Evolutionary conservation across 75 land plant genomes (phyloP).

Genomic region (Sequoiadendron giganteum): DNA sequence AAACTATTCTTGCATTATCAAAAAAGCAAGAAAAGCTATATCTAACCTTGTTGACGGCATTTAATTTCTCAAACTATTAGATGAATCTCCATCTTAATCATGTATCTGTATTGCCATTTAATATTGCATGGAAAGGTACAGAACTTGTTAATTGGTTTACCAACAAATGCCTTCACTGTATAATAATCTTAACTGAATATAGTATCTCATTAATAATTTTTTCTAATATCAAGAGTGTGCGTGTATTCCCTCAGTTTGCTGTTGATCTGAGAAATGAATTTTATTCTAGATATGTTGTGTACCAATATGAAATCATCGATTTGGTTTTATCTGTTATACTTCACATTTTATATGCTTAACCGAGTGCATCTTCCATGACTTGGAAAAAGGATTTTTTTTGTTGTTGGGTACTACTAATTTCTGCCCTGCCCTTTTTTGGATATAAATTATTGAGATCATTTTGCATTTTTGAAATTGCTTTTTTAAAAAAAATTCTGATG

Average conservation of each 20-base stretch:
- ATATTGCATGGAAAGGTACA: not conserved
- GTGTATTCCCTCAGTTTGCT: not conserved
- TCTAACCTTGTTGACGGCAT: not conserved
- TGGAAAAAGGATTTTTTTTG: not conserved
- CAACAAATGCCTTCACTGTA: not conserved
- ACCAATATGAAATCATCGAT: not conserved
- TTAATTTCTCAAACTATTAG: not conserved
- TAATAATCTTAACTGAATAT: not conserved
- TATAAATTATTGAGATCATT: not conserved
- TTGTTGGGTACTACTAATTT: not conserved
- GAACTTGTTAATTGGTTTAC: not conserved
- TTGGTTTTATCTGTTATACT: not conserved
- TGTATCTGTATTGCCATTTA: not conserved
- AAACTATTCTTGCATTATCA: not conserved
- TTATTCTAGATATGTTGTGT: not conserved
- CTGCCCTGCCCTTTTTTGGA: not conserved
- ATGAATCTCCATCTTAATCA: not conserved
- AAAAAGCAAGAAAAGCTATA: not conserved
- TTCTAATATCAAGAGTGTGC: not conserved
- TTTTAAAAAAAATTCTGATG: no score
- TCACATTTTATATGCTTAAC: not conserved
- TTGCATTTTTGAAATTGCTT: not conserved
- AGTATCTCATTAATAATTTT: not conserved
- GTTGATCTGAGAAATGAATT: not conserved
- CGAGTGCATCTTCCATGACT: not conserved